Base-by-base conservation (phyloP, 2,329 filamentous ascomycete genomes). In the Fusarium incarnatum region DNA sequence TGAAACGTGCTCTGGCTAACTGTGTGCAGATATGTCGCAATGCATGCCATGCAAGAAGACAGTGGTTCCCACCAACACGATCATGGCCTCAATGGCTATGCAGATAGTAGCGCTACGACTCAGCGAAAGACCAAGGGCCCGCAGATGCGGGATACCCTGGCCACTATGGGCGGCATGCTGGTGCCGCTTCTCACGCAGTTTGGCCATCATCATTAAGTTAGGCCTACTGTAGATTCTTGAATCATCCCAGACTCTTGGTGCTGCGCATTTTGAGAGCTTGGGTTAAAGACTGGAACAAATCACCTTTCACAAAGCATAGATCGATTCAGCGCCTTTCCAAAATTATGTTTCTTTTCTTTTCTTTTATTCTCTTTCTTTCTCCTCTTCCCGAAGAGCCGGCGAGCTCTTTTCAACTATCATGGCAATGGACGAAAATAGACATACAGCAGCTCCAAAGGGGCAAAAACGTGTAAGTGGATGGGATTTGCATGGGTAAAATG, bases 41-140 rank as follows among this genome's bases (percentile, higher is more conserved):
- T 98, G 94, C 96, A 99, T 77, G 94, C 94, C 1, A 97, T 98
- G 94, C 93, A 97, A 77, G 94, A 97, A 76, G 88, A 90, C 23
- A 83, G 84, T 54, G 79, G 81, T 11, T 78, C 81, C 3, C 85
- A 89, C 68, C 83, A 52, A n/a, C 68, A 71, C 16, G 68, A 88
- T n/a, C 83, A 87, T 60, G 80, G 78, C 8, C 76, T 80, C 37
- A 89, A 90, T 67, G 86, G 89, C 54, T 89, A 88, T 75, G 75
- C 82, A 9, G 88, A 90, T 22, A 81, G 81, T 5, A 79, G 77
- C 49, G 74, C 78, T 18, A 60, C 78, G 37, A 74, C 81, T 42
- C 84, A 87, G 75, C 82, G 85, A 61, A 86, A 86, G 77, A 80
- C 86, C 58, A 81, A 81, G 52, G 86, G 87, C 34, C 87, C 87